These are phyloP conservation scores for Saraca asoca DNA, from an alignment of 331 rosid genomes.

Conservation along the genomic window DNA sequence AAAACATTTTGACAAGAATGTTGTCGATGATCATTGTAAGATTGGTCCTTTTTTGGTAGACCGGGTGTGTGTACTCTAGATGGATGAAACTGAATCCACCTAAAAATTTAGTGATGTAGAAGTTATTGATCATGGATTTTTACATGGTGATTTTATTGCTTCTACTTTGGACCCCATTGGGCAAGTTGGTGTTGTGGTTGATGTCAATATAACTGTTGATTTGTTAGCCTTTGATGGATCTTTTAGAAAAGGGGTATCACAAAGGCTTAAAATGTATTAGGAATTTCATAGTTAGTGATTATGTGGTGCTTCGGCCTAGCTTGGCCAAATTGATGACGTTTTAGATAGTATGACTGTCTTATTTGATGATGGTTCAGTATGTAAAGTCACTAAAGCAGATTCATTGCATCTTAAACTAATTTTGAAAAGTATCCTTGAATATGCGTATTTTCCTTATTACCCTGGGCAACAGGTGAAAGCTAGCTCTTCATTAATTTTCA, in stretches of 20 bases:
- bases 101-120: slow-evolving; percentile 71
- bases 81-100: slow-evolving; percentile 76
- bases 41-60: slow-evolving; percentile 61
- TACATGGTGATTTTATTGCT: slow-evolving; percentile 96
- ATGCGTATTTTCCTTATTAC: slow-evolving; percentile 90
- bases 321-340: slow-evolving; percentile 94
- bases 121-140: no score
- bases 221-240: slow-evolving; percentile 70
- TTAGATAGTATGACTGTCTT: slow-evolving; percentile 90
- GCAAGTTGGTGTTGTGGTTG: slow-evolving; percentile 95
- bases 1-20: slow-evolving; percentile 52
- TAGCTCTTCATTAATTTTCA: slow-evolving; percentile 86
- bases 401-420: slow-evolving; percentile 85
- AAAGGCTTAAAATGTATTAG: slow-evolving; percentile 77
- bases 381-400: slow-evolving; percentile 88
- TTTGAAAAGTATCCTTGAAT: slow-evolving; percentile 81
- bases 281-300: slow-evolving; percentile 90
- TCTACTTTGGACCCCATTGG: slow-evolving; percentile 83
- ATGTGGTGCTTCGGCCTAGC: slow-evolving; percentile 91
- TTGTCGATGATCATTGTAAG: slow-evolving; percentile 47
- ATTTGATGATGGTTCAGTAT: slow-evolving; percentile 93
- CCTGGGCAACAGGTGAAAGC: slow-evolving; percentile 98
- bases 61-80: slow-evolving; percentile 90
- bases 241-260: slow-evolving; percentile 63
- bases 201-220: slow-evolving; percentile 82